Base-by-base conservation (phyloP, 1,139 yeast genomes). In the Yamadazyma dushanensis region DNA sequence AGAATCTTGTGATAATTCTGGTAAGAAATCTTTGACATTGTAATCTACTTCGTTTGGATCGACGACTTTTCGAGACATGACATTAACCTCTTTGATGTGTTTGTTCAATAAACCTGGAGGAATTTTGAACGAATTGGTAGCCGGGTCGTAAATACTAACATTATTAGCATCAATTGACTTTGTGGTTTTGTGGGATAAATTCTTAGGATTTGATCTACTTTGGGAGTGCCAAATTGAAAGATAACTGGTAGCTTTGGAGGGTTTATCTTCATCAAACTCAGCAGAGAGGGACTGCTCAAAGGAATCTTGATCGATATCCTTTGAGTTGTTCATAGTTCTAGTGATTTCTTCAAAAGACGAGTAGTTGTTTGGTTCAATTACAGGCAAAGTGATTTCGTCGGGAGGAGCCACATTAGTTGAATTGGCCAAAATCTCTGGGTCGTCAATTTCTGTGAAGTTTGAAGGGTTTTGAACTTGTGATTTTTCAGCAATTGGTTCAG, bases 1-100 rank as follows among this genome's bases (percentile, higher is more conserved):
- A n/a, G 76, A 70, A 44, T 69, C 76, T 32, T 66, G 66, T 0
- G 76, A 68, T 29, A 71, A 43, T 41, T 72, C 76, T 3, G 77
- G 76, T 39, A 71, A 59, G 39, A 66, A 69, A 8, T 60, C 67
- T 2, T 71, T 58, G 11, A 25, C 27, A 25, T 68, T 54, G 24
- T 66, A 51, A 35, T 67, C 71, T 26, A 66, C 70, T 42, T 48
- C 57, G 5, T 57, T 63, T 16, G 71, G 66, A 46, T 65, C 66
- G 8, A 70, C 70, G 2, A 70, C 58, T 43, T 69, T 59, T 43
- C 73, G 57, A 5, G 74, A 66, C 49, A 61, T 57, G 2, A 70
- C 70, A 49, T 66, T 66, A n/a, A 68, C 70, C 34, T 70, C 74
- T 39, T 60, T 67, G 49, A 70, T 65, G 38, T 57, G 65, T 40